A percentile compares a stretch with the other conserved stretches of the same genome.
phyloP scores from a whole-genome alignment of 805 yeast genomes.

The Peterozyma toletana region DNA sequence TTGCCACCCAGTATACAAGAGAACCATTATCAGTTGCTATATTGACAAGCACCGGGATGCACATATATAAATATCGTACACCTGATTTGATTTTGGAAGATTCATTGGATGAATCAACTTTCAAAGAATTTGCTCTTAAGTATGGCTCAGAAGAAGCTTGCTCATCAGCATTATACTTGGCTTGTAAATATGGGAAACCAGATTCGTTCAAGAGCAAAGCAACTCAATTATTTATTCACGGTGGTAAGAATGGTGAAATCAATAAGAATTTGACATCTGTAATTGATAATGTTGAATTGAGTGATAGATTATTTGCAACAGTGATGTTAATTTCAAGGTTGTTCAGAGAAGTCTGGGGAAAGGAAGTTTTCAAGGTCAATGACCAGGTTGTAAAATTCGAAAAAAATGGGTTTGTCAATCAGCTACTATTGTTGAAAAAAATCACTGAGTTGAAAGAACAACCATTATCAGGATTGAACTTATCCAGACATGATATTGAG shows the following conservation, averaged over 20 bases:
- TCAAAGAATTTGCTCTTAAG: conserved; percentile 62
- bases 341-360: conserved; percentile 73
- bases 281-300: conserved; percentile 73
- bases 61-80: conserved; percentile 68
- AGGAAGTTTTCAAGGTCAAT: conserved; percentile 47
- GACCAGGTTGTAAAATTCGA: conserved; percentile 23
- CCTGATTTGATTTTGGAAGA: conserved; percentile 72
- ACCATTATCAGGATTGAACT: conserved; percentile 34
- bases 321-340: conserved; percentile 73
- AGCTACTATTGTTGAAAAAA: conserved; percentile 25
- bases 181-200: conserved; percentile 66
- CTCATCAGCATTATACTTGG: conserved; percentile 76
- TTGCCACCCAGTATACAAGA: conserved; percentile 77
- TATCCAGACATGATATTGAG: conserved; percentile 48
- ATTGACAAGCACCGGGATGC: conserved; percentile 72
- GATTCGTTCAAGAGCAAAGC: conserved; percentile 40
- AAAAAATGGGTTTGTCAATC: conserved; percentile 27
- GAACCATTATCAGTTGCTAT: conserved; percentile 71
- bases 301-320: conserved; percentile 88
- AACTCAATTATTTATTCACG: conserved; percentile 41
- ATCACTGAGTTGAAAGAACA: conserved; percentile 32
- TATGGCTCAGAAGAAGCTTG: conserved; percentile 90
- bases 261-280: conserved; percentile 28
- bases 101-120: conserved; percentile 55
- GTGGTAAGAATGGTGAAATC: conserved; percentile 44